phyloP scores from a whole-genome alignment of 176 grass and related monocot genomes.

The Panicum miliaceum region DNA sequence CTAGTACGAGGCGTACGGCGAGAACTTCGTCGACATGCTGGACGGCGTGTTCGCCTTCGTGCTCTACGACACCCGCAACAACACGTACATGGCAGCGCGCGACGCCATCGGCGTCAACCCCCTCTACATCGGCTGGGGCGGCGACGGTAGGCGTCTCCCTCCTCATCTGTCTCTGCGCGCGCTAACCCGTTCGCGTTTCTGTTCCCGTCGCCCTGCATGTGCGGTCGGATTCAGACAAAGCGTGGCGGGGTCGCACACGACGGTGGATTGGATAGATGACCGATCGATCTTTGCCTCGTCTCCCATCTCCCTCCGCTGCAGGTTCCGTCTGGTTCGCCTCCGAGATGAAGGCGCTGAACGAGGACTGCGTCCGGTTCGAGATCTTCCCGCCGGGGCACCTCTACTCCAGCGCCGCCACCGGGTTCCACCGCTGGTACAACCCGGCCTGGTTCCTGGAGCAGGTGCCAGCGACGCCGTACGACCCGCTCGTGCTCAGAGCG shows the following conservation, averaged over 20 bases:
- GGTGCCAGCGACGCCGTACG: slow-evolving; percentile 61
- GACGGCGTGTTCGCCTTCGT: slow-evolving; percentile 98
- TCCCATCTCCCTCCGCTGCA: not conserved
- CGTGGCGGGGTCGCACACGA: not conserved
- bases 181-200: not conserved
- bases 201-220: not conserved
- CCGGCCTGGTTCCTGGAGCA: slow-evolving; percentile 76
- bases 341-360: slow-evolving; percentile 92
- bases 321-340: slow-evolving; percentile 93
- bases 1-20: slow-evolving; percentile 92
- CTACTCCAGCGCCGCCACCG: slow-evolving; percentile 70
- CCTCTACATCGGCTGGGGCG: slow-evolving; percentile 94
- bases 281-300: slow-evolving; percentile 3
- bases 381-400: slow-evolving; percentile 83
- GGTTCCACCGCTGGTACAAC: slow-evolving; percentile 82
- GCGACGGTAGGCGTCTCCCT: slow-evolving; percentile 57
- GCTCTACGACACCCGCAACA: slow-evolving; percentile 77
- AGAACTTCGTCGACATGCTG: slow-evolving; percentile 85
- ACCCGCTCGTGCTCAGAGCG: slow-evolving; percentile 67
- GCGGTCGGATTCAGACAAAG: not conserved
- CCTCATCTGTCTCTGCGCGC: not conserved
- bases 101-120: slow-evolving; percentile 94
- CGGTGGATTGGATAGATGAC: not conserved
- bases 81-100: slow-evolving; percentile 76
- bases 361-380: slow-evolving; percentile 86